Evolutionary conservation across 768 basidiomycete species (phyloP), one percentile per base, ranked within the genome.

Genomic region (Collybia nuda): DNA sequence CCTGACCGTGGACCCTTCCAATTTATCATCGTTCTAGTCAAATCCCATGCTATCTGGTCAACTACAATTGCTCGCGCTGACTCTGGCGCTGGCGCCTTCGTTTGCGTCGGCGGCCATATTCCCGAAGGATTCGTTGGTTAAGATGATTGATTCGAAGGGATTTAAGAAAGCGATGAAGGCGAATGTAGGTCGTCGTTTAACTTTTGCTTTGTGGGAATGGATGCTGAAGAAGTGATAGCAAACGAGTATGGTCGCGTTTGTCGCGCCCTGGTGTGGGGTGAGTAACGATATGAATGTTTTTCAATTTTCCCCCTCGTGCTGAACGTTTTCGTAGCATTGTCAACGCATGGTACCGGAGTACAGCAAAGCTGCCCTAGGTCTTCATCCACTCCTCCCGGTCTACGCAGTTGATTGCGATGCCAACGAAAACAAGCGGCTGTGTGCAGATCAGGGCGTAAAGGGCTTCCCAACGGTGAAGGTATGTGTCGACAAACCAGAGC

Each of bases 391-490:
- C 22, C 75, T 98, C 19, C 93, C 93, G 0, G 79, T 89, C 48
- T 97, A 94, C 66, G 92, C 93, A 11, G 81, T 98, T n/a, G 92
- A 98, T 64, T 98, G 94, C 56, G 93, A 97, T 60, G 85, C 80
- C 12, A 79, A 84, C 26, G 73, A 73, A 62, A 96, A 98, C 68
- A 93, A 88, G 67, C 77, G 73, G 8, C 69, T 98, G 6, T 98
- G 95, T 62, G 81, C 82, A 0, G 85, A 91, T 45, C 88, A 94
- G 74, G 84, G 84, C 12, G 81, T 97, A 18, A 76, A 94, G 68
- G 94, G 94, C 2, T 98, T 94, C 79, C 94, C 94, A 2, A 97
- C 94, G 2, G 75, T 98, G 66, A 98, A 98, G 74, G 84, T 86
- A 58, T 40, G 67, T 51, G 39, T 8, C 15, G 5, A 26, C 24